A percentile compares a stretch with the other conserved stretches of the same genome.
These are phyloP conservation scores for Leccinum sublutescens DNA, from an alignment of 768 basidiomycete genomes.

Conservation along the genomic window DNA sequence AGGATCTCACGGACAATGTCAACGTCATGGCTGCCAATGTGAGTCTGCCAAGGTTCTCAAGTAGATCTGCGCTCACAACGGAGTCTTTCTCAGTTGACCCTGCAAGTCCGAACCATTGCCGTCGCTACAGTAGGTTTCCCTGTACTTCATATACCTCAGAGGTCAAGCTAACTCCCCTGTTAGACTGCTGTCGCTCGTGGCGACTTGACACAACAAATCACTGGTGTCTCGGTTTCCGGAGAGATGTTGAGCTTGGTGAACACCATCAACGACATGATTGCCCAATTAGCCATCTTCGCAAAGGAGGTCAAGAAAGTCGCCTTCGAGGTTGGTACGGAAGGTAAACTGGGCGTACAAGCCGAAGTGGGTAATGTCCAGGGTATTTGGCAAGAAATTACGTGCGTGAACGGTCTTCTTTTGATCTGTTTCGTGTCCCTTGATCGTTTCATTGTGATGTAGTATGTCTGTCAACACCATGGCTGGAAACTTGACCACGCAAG, in stretches of 20 bases:
- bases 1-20: constrained; percentile 91
- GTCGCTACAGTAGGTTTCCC: constrained; percentile 71
- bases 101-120: constrained; percentile 92
- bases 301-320: constrained; percentile 93
- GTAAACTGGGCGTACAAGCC: constrained; percentile 97
- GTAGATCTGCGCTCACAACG: constrained; percentile 4
- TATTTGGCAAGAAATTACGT: constrained; percentile 99
- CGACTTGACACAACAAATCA: constrained; percentile 91
- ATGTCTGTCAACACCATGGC: constrained; percentile 99
- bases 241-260: constrained; percentile 96
- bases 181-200: constrained; percentile 91
- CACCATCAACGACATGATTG: constrained; percentile 93
- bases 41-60: constrained; percentile 25
- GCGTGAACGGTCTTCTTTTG: constrained; percentile 31
- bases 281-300: constrained; percentile 66
- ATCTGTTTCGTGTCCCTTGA: not conserved
- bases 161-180: constrained; percentile 11
- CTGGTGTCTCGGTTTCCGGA: constrained; percentile 88
- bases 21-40: constrained; percentile 95
- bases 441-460: constrained; percentile 37
- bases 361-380: constrained; percentile 97
- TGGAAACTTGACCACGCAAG: constrained; percentile 94
- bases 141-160: not conserved
- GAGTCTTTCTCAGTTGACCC: constrained; percentile 59
- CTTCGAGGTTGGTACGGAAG: constrained; percentile 95